phyloP scores from a whole-genome alignment of 139 green algal species.

The Nannochloris sp. region DNA sequence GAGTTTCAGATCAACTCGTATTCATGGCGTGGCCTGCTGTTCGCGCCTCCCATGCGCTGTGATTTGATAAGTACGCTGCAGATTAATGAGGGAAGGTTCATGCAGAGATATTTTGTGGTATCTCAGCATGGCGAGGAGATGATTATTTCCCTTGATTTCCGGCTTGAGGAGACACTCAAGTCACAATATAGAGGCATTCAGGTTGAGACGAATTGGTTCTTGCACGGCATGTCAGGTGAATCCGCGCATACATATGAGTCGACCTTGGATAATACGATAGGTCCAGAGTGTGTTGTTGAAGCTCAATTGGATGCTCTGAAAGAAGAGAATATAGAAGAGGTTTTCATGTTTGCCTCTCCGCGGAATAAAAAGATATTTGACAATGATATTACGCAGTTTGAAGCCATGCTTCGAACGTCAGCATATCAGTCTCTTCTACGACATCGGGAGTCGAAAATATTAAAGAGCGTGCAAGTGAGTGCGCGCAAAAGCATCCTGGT shows the following conservation, averaged over 20 bases:
- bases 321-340: neutral
- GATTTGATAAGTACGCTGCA: neutral
- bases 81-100: neutral
- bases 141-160: conserved; percentile 1
- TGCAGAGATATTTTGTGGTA: conserved; percentile 3
- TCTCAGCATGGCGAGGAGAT: conserved; percentile 5
- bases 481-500: neutral
- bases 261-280: neutral
- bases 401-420: neutral
- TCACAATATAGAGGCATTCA: conserved; percentile 3
- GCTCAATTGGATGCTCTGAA: conserved; percentile 5
- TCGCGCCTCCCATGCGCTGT: neutral
- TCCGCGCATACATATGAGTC: neutral
- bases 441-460: neutral
- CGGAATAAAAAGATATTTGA: conserved; percentile 4
- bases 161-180: neutral
- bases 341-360: conserved; percentile 9
- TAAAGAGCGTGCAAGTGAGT: conserved; percentile 5
- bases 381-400: neutral
- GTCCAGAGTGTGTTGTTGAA: conserved; percentile 3
- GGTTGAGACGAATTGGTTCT: conserved; percentile 1
- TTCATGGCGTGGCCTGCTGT: conserved; percentile 3
- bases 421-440: conserved; percentile 1
- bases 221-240: conserved; percentile 7
- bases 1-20: conserved; percentile 7